Percentiles rank a stretch among this genome's conserved stretches.
Evolutionary conservation across 176 grass and related monocot species (phyloP).

Genomic region (Themeda triandra): DNA sequence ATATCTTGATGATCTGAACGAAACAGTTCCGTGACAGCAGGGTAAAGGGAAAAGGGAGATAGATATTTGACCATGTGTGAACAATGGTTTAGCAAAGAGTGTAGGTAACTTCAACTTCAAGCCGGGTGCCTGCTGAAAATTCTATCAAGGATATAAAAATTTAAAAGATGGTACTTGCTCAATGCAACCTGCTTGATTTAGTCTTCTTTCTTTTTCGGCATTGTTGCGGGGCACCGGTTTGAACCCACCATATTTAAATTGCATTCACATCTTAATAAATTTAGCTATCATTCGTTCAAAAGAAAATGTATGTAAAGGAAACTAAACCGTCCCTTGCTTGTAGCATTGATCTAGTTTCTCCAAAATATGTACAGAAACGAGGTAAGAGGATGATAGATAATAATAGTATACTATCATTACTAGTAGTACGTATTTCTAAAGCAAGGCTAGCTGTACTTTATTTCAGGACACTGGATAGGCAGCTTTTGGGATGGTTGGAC

Average conservation of each 20-base stretch:
- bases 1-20: no score
- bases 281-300: background rate
- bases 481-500: conserved; percentile 3
- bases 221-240: background rate
- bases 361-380: background rate
- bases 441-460: conserved; percentile 23
- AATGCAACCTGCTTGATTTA: background rate
- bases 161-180: background rate
- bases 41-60: background rate
- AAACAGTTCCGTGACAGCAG: background rate
- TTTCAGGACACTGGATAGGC: background rate
- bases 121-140: background rate
- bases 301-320: background rate
- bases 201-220: no score
- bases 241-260: no score
- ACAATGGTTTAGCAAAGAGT: background rate
- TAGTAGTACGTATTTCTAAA: background rate
- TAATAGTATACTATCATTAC: no score
- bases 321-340: background rate
- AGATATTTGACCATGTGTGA: background rate
- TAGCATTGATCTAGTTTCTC: background rate
- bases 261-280: background rate
- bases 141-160: background rate
- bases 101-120: background rate
- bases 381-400: no score